A percentile compares a stretch with the other conserved stretches of the same genome.
These are phyloP conservation scores for Prosopis cineraria DNA, from an alignment of 306 rosid genomes.

Conservation along the genomic window DNA sequence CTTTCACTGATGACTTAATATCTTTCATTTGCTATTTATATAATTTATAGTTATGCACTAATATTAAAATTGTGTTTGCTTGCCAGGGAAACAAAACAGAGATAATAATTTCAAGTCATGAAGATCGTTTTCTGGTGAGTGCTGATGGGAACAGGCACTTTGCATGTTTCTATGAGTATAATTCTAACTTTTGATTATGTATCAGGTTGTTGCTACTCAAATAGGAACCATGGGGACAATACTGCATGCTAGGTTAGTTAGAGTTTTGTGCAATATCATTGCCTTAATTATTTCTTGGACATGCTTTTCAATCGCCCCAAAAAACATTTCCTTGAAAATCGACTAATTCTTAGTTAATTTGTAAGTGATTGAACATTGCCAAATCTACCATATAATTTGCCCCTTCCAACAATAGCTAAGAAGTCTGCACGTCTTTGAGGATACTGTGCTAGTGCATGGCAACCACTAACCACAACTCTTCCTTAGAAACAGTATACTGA, in stretches of 20 bases:
- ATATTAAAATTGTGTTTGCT: slow-evolving; percentile 11
- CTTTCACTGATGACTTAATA: neutral
- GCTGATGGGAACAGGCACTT: neutral
- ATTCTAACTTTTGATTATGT: slow-evolving; percentile 20
- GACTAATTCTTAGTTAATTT: neutral
- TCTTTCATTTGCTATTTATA: neutral
- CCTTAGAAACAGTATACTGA: neutral
- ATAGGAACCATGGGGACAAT: slow-evolving; percentile 89
- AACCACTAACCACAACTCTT: neutral
- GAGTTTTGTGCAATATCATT: slow-evolving; percentile 22
- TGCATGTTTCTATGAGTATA: slow-evolving; percentile 21
- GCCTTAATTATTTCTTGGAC: slow-evolving; percentile 29
- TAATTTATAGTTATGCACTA: neutral
- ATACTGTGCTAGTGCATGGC: neutral
- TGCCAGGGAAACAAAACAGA: slow-evolving; percentile 85
- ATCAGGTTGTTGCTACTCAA: slow-evolving; percentile 84
- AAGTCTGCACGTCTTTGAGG: neutral
- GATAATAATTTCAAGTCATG: slow-evolving; percentile 64
- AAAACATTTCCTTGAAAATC: neutral
- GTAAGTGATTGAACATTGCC: neutral
- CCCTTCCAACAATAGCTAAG: neutral
- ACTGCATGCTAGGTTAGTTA: slow-evolving; percentile 80
- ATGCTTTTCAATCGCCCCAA: neutral
- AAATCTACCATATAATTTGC: neutral
- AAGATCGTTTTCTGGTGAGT: slow-evolving; percentile 82